Evolutionary conservation across 495 filamentous ascomycete species (phyloP).

Genomic region (Hyaloscypha finlandica): DNA sequence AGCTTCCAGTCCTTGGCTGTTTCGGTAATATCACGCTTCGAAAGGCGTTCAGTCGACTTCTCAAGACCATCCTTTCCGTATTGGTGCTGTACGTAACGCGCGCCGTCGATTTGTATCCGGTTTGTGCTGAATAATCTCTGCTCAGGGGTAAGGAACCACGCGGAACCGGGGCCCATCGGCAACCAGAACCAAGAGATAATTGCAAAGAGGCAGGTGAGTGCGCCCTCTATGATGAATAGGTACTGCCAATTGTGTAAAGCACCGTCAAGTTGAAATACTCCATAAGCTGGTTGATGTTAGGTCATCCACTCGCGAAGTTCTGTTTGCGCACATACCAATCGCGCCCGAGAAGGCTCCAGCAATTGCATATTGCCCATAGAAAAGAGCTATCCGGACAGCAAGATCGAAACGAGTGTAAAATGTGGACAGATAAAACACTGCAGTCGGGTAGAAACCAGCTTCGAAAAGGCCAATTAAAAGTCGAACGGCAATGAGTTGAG

Average conservation of each 20-base stretch:
- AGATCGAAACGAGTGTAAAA: constrained; percentile 63
- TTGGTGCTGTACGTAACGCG: constrained; percentile 24
- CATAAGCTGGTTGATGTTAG: constrained; percentile 29
- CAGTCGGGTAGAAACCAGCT: constrained; percentile 71
- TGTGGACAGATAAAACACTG: constrained; percentile 69
- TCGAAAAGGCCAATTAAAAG: constrained; percentile 68
- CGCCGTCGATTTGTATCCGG: constrained; percentile 36
- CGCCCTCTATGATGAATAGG: constrained; percentile 59
- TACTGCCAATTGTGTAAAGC: constrained; percentile 53
- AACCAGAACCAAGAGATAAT: constrained; percentile 52
- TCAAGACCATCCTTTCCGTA: constrained; percentile 28
- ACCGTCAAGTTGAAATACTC: constrained; percentile 34
- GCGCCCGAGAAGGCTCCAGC: constrained; percentile 52
- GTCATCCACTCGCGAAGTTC: background rate
- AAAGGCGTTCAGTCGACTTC: constrained; percentile 36
- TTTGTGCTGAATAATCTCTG: constrained; percentile 48
- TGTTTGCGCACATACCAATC: constrained; percentile 30
- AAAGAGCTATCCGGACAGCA: constrained; percentile 57
- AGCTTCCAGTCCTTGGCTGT: constrained; percentile 54
- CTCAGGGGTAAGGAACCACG: constrained; percentile 54
- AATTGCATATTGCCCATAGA: constrained; percentile 59
- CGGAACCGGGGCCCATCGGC: constrained; percentile 47
- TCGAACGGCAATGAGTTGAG: constrained; percentile 56
- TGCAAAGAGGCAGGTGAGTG: constrained; percentile 48
- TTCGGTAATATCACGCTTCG: constrained; percentile 47